Base-by-base conservation (phyloP, 768 basidiomycete species). In the Hydnomerulius pinastri region DNA sequence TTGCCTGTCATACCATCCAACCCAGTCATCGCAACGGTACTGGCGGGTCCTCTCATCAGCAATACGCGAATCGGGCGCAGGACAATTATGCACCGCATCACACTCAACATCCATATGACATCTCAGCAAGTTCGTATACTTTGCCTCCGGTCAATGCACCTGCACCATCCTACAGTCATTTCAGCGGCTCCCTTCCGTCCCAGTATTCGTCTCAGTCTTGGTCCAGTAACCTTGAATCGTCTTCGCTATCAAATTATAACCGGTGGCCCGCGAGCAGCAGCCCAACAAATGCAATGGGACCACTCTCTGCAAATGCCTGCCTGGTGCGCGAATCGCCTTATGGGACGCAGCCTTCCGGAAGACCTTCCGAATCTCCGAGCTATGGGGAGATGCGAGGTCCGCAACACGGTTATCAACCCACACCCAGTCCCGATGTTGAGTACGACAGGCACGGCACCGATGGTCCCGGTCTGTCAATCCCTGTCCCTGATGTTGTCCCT, bases 401-500 rank as follows among this genome's bases (percentile, higher is more conserved):
- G 30, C 71, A 77, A 17, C 67, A 76, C 25, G 57, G 71, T 4
- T 77, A 74, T 57, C 64, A 72, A 45, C 63, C 70, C 13, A 63
- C 69, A 20, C 56, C 68, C 20, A 75, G 74, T 29, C 73, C 77
- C 29, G 61, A 63, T 43, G 62, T 67, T 51, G 64, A 69, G 33
- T 75, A 78, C 5, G 64, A 74, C 24, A 69, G 72, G 46, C 61
- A 62, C 25, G 69, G 59, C 42, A 61, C 66, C 37, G 71, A 74
- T 43, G 59, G 62, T 40, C 51, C 61, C 24, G 58, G 64, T 18
- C 43, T 64, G 54, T 48, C 63, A 2, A 55, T 61, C 46, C 57
- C 56, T 55, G 62, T 58, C 52, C 60, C 62, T 52, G 82, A 78
- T 57, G 69, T 73, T 39, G 85, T 79, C 12, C 86, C 79, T 8